phyloP scores from a whole-genome alignment of 2,329 filamentous ascomycete genomes.

The Xylariaceae sp. region DNA sequence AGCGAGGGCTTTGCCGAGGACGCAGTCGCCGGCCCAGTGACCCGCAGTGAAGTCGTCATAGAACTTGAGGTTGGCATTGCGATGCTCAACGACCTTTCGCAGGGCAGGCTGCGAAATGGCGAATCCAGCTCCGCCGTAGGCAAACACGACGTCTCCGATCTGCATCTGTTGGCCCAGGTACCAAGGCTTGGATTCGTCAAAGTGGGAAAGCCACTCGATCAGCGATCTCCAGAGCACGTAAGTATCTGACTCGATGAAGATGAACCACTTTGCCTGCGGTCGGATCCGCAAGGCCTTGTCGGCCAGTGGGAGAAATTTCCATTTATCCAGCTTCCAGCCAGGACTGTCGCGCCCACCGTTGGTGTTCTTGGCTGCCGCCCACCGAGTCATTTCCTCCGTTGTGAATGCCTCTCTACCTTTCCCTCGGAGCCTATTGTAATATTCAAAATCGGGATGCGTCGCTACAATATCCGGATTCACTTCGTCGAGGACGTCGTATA shows the following conservation, averaged over 20 bases:
- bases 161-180: slow-evolving; percentile 62
- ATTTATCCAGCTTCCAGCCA: slow-evolving; percentile 60
- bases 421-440: slow-evolving; percentile 55
- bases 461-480: slow-evolving; percentile 47
- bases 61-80: slow-evolving; percentile 46
- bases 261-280: slow-evolving; percentile 60
- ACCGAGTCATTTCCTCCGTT: slow-evolving; percentile 37
- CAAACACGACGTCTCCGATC: slow-evolving; percentile 56
- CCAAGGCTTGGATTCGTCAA: slow-evolving; percentile 52
- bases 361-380: slow-evolving; percentile 39
- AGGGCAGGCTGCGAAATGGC: slow-evolving; percentile 57
- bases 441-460: slow-evolving; percentile 54
- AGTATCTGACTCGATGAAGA: slow-evolving; percentile 65
- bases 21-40: slow-evolving; percentile 57
- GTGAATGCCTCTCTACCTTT: slow-evolving; percentile 50
- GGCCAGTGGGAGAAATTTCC: slow-evolving; percentile 63
- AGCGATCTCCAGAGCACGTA: slow-evolving; percentile 61
- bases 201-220: slow-evolving; percentile 56
- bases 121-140: slow-evolving; percentile 59
- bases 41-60: slow-evolving; percentile 52
- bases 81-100: slow-evolving; percentile 49
- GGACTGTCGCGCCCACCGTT: slow-evolving; percentile 48
- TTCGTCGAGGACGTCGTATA: slow-evolving; percentile 56
- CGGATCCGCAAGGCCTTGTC: slow-evolving; percentile 50
- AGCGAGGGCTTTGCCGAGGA: slow-evolving; percentile 52